These are phyloP conservation scores for Pterocarpus santalinus DNA, from an alignment of 306 rosid genomes.

Conservation along the genomic window DNA sequence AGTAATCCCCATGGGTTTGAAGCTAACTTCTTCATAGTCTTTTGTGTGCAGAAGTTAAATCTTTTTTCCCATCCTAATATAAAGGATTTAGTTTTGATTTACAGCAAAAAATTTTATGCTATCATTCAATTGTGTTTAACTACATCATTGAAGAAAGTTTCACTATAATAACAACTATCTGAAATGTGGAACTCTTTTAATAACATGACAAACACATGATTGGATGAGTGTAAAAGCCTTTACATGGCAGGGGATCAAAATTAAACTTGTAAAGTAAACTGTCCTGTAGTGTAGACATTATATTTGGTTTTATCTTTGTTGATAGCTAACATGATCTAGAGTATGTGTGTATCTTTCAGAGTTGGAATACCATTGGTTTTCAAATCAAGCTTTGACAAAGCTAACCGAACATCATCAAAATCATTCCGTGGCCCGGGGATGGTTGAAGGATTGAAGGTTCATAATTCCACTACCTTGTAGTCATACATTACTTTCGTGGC, in stretches of 20 bases:
- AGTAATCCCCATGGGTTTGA: neutral
- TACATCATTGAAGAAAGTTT: neutral
- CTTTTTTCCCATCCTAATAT: neutral
- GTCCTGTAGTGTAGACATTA: neutral
- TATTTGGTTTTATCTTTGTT: constrained; percentile 21
- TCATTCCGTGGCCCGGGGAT: constrained; percentile 97
- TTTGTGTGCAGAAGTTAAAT: neutral
- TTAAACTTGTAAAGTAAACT: constrained; percentile 1
- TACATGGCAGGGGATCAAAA: neutral
- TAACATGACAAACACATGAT: neutral
- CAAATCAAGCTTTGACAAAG: constrained; percentile 98
- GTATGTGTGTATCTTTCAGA: constrained; percentile 59
- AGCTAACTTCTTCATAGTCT: neutral
- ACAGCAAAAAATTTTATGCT: neutral
- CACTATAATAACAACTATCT: constrained; percentile 13
- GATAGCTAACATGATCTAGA: constrained; percentile 30
- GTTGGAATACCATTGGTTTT: constrained; percentile 90
- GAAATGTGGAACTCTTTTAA: constrained; percentile 22
- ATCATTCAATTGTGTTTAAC: neutral
- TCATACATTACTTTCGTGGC: constrained; percentile 27
- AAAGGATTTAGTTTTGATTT: constrained; percentile 7
- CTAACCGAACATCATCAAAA: constrained; percentile 94
- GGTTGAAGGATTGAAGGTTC: constrained; percentile 89
- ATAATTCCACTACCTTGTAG: constrained; percentile 24
- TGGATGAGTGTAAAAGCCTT: neutral